Evolutionary conservation across 148 eudicot genomes (phyloP).

Genomic region (Polygonum maritimum): DNA sequence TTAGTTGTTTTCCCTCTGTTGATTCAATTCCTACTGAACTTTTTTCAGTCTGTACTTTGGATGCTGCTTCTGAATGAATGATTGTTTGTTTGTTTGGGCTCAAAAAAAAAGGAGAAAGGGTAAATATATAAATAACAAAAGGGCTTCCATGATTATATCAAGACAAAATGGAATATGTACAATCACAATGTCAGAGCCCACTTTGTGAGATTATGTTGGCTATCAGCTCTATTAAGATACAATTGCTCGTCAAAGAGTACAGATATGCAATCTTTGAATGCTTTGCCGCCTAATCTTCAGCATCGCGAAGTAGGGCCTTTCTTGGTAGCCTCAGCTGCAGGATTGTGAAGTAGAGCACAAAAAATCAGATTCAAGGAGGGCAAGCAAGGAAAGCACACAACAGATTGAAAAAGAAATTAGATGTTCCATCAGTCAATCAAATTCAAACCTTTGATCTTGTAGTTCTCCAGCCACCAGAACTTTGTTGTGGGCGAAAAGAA

Average conservation of each 20-base stretch:
- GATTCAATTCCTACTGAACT: too few species aligned
- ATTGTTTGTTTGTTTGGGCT: too few species aligned
- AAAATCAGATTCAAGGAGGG: not conserved
- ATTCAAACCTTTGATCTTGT: constrained; percentile 60
- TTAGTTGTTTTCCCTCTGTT: too few species aligned
- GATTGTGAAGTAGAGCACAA: not conserved
- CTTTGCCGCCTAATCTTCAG: not conserved
- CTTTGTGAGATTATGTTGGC: not conserved
- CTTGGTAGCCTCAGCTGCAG: constrained; percentile 58
- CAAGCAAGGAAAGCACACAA: not conserved
- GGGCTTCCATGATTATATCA: not conserved
- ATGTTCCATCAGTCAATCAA: not conserved
- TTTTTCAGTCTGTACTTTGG: too few species aligned
- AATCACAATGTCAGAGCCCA: not conserved
- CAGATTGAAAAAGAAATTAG: too few species aligned
- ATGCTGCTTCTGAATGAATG: too few species aligned
- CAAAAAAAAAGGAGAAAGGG: too few species aligned
- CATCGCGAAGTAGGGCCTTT: constrained; percentile 25
- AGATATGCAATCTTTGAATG: not conserved
- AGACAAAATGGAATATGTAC: not conserved
- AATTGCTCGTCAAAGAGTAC: not conserved
- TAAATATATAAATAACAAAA: not conserved
- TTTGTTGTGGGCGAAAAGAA: too few species aligned
- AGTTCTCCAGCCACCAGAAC: constrained; percentile 63
- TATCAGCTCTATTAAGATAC: not conserved